Conservation (phyloP, 1,284 basidiomycete genomes). For the Marasmius fiardii region DNA sequence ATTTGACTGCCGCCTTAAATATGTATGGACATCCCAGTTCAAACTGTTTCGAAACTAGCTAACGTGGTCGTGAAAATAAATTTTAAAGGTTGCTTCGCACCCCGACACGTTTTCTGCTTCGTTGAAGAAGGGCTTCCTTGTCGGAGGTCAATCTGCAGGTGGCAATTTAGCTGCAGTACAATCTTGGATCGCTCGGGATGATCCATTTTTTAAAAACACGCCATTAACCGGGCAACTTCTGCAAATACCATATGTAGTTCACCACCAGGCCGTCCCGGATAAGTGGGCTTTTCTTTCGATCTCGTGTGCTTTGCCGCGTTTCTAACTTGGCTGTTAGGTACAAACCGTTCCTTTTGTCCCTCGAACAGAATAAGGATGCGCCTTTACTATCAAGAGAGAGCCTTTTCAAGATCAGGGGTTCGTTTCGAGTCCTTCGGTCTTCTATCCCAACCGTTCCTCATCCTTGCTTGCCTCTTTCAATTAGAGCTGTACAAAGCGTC, state of each 20-base stretch:
- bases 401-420: neutral
- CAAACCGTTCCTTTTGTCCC: slow-evolving; percentile 7
- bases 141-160: slow-evolving; percentile 13
- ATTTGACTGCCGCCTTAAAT: slow-evolving; percentile 15
- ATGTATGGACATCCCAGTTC: slow-evolving; percentile 2
- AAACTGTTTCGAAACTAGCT: too few species aligned
- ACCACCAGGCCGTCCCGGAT: slow-evolving; percentile 8
- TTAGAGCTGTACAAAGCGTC: neutral
- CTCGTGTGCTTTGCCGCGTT: neutral
- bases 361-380: slow-evolving; percentile 13
- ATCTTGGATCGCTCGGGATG: slow-evolving; percentile 12
- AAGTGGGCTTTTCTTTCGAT: slow-evolving; percentile 3
- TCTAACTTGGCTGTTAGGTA: too few species aligned
- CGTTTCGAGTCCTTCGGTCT: neutral
- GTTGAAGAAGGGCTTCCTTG: slow-evolving; percentile 10
- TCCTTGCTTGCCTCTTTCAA: too few species aligned
- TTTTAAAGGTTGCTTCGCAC: neutral
- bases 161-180: slow-evolving; percentile 7
- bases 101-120: slow-evolving; percentile 3
- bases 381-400: neutral
- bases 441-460: too few species aligned
- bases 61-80: neutral
- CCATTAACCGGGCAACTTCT: slow-evolving; percentile 14
- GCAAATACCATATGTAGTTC: slow-evolving; percentile 8
- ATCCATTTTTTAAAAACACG: slow-evolving; percentile 9